Percentiles rank a stretch among this genome's conserved stretches.
These are phyloP conservation scores for Filosporella fistucella DNA, from an alignment of 495 filamentous ascomycete species.

Conservation along the genomic window DNA sequence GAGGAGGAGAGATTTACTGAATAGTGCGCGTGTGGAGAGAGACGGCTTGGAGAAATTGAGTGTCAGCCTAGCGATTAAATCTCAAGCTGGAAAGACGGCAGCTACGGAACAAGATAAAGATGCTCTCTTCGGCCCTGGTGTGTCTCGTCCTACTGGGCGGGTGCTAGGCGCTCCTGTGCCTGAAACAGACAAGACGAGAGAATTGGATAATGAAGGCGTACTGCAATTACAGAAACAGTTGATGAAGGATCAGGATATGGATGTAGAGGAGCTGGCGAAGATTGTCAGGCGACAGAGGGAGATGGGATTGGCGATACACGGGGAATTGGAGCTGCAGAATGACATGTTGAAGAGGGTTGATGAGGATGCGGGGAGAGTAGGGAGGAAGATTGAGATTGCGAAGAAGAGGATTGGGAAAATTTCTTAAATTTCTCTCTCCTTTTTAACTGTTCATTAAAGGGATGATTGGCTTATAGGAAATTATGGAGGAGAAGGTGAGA, in stretches of 20 bases:
- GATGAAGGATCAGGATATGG: conserved; percentile 82
- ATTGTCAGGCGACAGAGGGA: conserved; percentile 78
- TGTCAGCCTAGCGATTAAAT: conserved; percentile 56
- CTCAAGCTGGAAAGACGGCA: conserved; percentile 3
- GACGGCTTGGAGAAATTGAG: conserved; percentile 82
- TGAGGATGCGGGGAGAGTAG: conserved; percentile 67
- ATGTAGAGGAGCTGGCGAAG: conserved; percentile 69
- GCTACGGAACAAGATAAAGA: conserved; percentile 53
- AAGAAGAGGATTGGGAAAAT: conserved; percentile 81
- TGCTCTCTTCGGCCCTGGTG: conserved; percentile 39
- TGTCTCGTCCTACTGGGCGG: conserved; percentile 41
- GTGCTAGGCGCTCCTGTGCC: conserved; percentile 73
- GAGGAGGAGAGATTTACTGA: conserved; percentile 72
- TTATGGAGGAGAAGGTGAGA: too few species aligned
- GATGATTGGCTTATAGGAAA: too few species aligned
- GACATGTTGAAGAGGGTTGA: conserved; percentile 72
- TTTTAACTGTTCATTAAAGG: too few species aligned
- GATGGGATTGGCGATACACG: conserved; percentile 78
- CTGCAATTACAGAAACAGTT: conserved; percentile 78
- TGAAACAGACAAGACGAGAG: conserved; percentile 83
- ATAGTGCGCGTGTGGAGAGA: conserved; percentile 72
- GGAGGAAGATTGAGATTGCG: conserved; percentile 74
- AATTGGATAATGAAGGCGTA: conserved; percentile 87
- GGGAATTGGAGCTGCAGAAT: conserved; percentile 82
- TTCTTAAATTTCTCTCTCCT: too few species aligned